Evolutionary conservation across 2,329 filamentous ascomycete genomes (phyloP).

Genomic region (Aureobasidium musti): DNA sequence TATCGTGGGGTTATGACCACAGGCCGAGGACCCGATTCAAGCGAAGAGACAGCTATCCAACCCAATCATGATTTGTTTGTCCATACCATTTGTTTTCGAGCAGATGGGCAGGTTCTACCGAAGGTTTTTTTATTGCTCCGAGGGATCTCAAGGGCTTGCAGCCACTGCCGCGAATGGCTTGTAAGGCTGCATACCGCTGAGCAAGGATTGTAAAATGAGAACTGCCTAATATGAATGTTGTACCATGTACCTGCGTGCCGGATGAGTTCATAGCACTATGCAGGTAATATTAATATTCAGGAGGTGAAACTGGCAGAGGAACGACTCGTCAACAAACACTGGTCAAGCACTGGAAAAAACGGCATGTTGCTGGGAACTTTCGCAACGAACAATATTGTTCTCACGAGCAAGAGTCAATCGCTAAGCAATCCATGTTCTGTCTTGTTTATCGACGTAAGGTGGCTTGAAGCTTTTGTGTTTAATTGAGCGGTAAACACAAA

Average conservation of each 20-base stretch:
- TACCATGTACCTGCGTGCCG: not conserved
- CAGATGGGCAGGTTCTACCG: not conserved
- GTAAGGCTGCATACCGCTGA: not conserved
- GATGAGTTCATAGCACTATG: not conserved
- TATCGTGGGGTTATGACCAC: slow-evolving; percentile 4
- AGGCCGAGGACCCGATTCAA: not conserved
- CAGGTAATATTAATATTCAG: not conserved
- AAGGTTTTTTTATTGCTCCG: not conserved
- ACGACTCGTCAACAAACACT: not conserved
- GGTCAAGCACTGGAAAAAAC: not conserved
- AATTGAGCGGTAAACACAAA: not conserved
- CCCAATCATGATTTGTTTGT: slow-evolving; percentile 4
- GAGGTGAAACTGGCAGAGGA: not conserved
- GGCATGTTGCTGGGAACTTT: not conserved
- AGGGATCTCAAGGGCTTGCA: not conserved
- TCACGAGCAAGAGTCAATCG: not conserved
- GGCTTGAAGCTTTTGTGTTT: not conserved
- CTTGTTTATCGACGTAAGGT: not conserved
- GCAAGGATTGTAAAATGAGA: not conserved
- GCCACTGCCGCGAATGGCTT: slow-evolving; percentile 10
- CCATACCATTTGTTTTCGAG: slow-evolving; percentile 18
- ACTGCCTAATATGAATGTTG: not conserved
- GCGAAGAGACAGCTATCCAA: not conserved
- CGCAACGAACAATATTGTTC: not conserved
- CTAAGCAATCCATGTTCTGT: not conserved